Conservation (phyloP, 2,329 filamentous ascomycete genomes). For the Sclerotinia glacialis region DNA sequence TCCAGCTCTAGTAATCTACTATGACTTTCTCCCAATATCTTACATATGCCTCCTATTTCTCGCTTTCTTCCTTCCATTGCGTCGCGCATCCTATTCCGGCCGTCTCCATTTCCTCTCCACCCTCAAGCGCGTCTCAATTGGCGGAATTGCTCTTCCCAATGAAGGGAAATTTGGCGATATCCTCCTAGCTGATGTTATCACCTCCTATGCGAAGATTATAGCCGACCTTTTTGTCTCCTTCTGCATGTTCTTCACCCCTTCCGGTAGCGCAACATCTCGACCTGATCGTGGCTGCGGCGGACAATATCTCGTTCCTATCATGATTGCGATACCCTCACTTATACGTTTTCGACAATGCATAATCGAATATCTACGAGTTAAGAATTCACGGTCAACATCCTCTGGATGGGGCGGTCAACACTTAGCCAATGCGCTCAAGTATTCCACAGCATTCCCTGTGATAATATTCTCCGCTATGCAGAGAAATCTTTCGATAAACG, state of each 20-base stretch:
- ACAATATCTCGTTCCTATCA: constrained; percentile 72
- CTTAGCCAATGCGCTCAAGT: constrained; percentile 91
- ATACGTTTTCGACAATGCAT: constrained; percentile 91
- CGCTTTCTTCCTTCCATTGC: constrained; percentile 70
- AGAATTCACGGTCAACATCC: constrained; percentile 44
- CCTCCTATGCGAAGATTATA: constrained; percentile 89
- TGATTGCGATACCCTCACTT: constrained; percentile 77
- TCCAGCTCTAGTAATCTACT: constrained; percentile 65
- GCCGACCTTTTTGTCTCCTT: constrained; percentile 84
- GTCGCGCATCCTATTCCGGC: constrained; percentile 65
- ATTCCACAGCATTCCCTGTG: constrained; percentile 90
- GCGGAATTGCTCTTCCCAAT: constrained; percentile 79
- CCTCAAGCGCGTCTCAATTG: constrained; percentile 74
- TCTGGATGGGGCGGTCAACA: constrained; percentile 78
- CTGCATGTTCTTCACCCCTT: constrained; percentile 82
- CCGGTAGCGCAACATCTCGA: constrained; percentile 70
- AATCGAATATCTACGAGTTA: constrained; percentile 78
- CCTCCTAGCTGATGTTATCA: constrained; percentile 87
- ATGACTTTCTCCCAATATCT: constrained; percentile 82
- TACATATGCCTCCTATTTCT: constrained; percentile 72
- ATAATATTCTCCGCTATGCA: constrained; percentile 76
- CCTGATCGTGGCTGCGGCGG: constrained; percentile 83
- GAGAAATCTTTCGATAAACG: constrained; percentile 52
- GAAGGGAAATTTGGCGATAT: constrained; percentile 96
- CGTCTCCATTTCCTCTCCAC: constrained; percentile 73